Conservation (phyloP, 441 rosid genomes). For the Populus hybrid region DNA sequence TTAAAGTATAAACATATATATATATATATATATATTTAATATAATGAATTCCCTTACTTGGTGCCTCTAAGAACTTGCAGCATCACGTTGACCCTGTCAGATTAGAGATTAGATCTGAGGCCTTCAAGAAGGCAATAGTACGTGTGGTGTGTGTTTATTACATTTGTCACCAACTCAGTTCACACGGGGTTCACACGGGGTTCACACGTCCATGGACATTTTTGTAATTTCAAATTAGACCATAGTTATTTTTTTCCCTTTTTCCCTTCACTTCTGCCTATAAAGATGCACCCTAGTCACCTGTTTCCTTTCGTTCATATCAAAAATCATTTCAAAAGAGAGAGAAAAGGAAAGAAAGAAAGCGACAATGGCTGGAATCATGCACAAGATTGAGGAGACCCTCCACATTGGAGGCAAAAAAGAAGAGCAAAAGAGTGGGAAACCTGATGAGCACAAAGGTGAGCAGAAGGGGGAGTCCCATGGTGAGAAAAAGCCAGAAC, state of each 20-base stretch:
- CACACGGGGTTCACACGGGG: too few species aligned
- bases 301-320: neutral
- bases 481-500: conserved; percentile 11
- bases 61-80: too few species aligned
- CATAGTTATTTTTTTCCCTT: neutral
- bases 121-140: too few species aligned
- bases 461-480: neutral
- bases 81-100: too few species aligned
- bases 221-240: too few species aligned
- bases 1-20: neutral
- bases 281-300: too few species aligned
- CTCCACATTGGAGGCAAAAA: conserved; percentile 77
- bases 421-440: conserved; percentile 20
- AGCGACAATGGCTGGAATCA: conserved; percentile 60
- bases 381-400: conserved; percentile 67
- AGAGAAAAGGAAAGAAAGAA: neutral
- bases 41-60: neutral
- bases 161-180: too few species aligned
- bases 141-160: too few species aligned
- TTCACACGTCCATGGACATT: too few species aligned
- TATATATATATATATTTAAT: too few species aligned
- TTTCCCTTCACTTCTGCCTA: too few species aligned
- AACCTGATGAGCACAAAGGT: conserved; percentile 6
- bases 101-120: too few species aligned
- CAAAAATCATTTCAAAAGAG: neutral